Evolutionary conservation across 805 yeast genomes (phyloP).

Genomic region (Metschnikowia borealis): DNA sequence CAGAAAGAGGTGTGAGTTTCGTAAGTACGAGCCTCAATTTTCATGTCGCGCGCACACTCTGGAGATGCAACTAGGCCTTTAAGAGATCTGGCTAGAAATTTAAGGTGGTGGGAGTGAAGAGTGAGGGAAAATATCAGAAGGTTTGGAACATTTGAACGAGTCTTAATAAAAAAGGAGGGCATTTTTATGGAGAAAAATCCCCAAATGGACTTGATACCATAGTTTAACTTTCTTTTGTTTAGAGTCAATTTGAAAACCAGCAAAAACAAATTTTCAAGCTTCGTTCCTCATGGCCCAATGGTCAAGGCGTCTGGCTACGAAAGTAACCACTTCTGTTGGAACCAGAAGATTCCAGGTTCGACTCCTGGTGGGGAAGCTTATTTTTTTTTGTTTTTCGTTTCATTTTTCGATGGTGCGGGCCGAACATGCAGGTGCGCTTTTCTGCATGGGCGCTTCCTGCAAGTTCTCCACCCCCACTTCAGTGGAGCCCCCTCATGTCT

Average conservation of each 20-base stretch:
- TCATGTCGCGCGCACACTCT: background rate
- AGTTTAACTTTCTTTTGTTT: accelerated
- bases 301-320: slow-evolving; percentile 76
- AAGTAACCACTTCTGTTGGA: slow-evolving; percentile 45
- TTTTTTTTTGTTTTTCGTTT: slow-evolving; percentile 25
- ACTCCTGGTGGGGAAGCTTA: slow-evolving; percentile 51
- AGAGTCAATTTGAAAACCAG: too few species aligned
- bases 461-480: background rate
- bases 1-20: background rate
- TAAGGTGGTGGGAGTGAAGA: background rate
- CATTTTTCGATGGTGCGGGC: too few species aligned
- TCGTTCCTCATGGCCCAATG: slow-evolving; percentile 73
- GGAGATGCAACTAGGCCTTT: background rate
- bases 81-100: too few species aligned
- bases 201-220: too few species aligned
- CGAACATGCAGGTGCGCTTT: too few species aligned
- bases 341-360: slow-evolving; percentile 56
- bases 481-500: background rate
- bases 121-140: too few species aligned
- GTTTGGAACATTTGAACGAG: too few species aligned
- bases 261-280: slow-evolving; percentile 20
- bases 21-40: background rate
- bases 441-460: background rate
- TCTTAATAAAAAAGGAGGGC: too few species aligned
- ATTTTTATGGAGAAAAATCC: too few species aligned